Evolutionary conservation across 2,329 filamentous ascomycete species (phyloP).

Genomic region (Colletotrichum camelliae): DNA sequence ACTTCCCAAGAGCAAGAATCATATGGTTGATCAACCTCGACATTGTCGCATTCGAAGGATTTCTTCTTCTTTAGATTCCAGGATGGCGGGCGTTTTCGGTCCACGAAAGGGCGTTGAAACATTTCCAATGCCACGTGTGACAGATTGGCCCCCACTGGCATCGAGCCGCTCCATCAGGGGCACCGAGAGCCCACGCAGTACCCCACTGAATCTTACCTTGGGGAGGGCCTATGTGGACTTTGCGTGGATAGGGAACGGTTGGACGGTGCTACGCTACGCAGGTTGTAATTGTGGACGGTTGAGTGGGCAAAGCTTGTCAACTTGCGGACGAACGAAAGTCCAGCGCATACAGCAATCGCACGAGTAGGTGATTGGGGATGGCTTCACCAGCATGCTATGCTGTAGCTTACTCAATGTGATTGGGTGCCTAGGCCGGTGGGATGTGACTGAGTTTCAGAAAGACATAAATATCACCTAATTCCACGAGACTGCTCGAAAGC

Average conservation of each 20-base stretch:
- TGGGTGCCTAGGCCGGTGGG: neutral
- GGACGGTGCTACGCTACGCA: neutral
- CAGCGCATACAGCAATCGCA: neutral
- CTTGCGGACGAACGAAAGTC: neutral
- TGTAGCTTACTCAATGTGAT: neutral
- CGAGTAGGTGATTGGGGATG: neutral
- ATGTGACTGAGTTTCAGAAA: neutral
- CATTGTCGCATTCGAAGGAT: neutral
- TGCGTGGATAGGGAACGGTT: neutral
- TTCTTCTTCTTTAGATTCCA: neutral
- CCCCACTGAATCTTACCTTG: neutral
- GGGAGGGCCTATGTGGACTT: neutral
- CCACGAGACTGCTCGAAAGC: neutral
- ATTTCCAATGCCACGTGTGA: neutral
- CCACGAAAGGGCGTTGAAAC: neutral
- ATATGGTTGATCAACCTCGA: neutral
- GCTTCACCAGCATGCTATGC: neutral
- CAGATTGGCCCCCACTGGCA: neutral
- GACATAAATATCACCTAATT: neutral
- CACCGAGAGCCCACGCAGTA: neutral
- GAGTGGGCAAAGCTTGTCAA: neutral
- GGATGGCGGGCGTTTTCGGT: neutral
- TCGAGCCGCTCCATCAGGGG: neutral
- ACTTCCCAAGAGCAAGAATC: neutral
- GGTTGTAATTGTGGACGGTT: neutral